Conservation (phyloP, 768 basidiomycete species). For the Russula earlei region DNA sequence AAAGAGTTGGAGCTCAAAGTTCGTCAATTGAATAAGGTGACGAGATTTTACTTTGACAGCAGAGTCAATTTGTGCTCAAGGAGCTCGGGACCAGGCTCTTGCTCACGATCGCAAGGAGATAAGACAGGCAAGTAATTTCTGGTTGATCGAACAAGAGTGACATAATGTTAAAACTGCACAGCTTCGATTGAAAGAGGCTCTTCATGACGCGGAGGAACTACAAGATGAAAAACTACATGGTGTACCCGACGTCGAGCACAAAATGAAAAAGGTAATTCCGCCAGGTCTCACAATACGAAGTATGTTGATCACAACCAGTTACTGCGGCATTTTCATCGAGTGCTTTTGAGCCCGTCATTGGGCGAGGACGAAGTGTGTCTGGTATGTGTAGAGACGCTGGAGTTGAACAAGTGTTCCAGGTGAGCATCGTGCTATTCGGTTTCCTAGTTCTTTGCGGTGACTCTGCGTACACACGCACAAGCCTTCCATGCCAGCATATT, state of each 20-base stretch:
- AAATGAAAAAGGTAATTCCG: constrained; percentile 35
- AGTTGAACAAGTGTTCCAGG: constrained; percentile 30
- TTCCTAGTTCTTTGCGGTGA: not conserved
- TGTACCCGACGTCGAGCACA: constrained; percentile 27
- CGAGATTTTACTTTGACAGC: not conserved
- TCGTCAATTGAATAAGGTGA: constrained; percentile 24
- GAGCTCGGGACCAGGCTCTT: constrained; percentile 11
- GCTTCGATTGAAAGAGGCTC: constrained; percentile 29
- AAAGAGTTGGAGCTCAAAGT: constrained; percentile 21
- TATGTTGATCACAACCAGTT: constrained; percentile 25
- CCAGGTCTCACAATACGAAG: not conserved
- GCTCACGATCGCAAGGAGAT: constrained; percentile 5
- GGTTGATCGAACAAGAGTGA: constrained; percentile 1
- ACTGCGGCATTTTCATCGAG: constrained; percentile 32
- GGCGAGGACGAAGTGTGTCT: constrained; percentile 32
- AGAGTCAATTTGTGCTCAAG: not conserved
- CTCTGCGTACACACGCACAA: constrained; percentile 25
- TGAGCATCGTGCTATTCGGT: constrained; percentile 12
- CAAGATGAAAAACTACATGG: constrained; percentile 24
- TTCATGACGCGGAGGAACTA: constrained; percentile 32
- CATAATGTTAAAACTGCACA: constrained; percentile 3
- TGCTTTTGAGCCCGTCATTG: constrained; percentile 31
- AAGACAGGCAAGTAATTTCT: not conserved
- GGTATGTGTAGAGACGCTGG: constrained; percentile 31
- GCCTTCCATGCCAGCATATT: constrained; percentile 37